These are phyloP conservation scores for Globisporangium irregulare DNA, from an alignment of 352 stramenopile genomes.

Conservation along the genomic window DNA sequence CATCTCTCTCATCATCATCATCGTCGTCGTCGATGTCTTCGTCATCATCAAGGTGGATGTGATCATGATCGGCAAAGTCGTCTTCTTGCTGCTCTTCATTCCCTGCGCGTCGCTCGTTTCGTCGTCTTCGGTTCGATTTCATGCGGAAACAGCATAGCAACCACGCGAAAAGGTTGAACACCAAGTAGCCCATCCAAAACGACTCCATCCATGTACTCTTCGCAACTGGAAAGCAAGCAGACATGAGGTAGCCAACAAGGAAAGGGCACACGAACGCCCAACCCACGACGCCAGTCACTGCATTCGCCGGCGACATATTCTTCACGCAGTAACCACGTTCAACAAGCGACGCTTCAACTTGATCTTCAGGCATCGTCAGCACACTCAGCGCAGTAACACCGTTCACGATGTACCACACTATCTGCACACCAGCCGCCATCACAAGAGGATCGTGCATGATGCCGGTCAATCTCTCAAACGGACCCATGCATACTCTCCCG, in stretches of 20 bases:
- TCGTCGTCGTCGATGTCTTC: constrained; percentile 38
- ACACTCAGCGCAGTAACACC: constrained; percentile 55
- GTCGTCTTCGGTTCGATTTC: constrained; percentile 41
- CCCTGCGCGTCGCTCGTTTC: constrained; percentile 26
- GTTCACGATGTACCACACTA: constrained; percentile 74
- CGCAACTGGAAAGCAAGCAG: constrained; percentile 42
- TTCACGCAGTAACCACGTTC: constrained; percentile 69
- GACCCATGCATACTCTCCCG: constrained; percentile 59
- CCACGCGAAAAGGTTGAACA: constrained; percentile 72
- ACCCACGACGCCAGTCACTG: constrained; percentile 47
- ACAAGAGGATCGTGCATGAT: constrained; percentile 76
- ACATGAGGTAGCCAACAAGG: constrained; percentile 62
- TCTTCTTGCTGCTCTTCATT: constrained; percentile 14
- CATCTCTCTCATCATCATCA: constrained; percentile 26
- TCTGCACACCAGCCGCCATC: constrained; percentile 68
- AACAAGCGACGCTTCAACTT: constrained; percentile 54
- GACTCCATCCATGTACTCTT: constrained; percentile 52
- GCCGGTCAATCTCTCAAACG: constrained; percentile 65
- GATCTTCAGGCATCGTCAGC: constrained; percentile 55
- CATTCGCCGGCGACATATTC: constrained; percentile 56
- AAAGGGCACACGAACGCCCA: constrained; percentile 73
- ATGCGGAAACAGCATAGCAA: constrained; percentile 70
- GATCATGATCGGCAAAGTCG: constrained; percentile 27
- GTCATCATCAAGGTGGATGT: constrained; percentile 34
- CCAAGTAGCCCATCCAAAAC: constrained; percentile 77